Conservation (phyloP, 805 yeast species). For the Deakozyma indianensis region DNA sequence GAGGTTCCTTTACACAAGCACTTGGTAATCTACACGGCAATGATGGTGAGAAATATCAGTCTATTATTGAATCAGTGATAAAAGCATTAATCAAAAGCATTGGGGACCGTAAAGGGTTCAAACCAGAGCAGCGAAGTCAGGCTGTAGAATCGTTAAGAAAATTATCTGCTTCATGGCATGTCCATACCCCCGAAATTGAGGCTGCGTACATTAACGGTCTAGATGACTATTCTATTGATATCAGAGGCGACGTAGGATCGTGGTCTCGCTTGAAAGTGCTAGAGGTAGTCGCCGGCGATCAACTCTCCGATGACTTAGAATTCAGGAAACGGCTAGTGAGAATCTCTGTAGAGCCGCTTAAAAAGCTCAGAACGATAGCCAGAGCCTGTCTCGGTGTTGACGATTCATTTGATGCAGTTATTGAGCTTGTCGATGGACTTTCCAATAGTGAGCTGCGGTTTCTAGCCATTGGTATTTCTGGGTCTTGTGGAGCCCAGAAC, state of each 20-base stretch:
- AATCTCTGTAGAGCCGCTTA: not conserved
- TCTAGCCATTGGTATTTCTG: not conserved
- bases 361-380: not conserved
- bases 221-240: conserved; percentile 65
- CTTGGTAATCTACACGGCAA: not conserved
- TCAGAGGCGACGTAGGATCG: conserved; percentile 88
- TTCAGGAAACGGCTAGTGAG: not conserved
- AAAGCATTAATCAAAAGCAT: not conserved
- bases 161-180: not conserved
- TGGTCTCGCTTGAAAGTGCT: conserved; percentile 16
- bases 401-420: not conserved
- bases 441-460: not conserved
- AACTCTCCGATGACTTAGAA: not conserved
- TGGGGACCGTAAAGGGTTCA: not conserved
- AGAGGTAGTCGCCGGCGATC: not conserved
- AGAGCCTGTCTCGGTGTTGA: not conserved
- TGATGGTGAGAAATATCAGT: too few species aligned
- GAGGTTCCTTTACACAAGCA: not conserved
- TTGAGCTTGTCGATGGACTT: not conserved
- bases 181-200: not conserved
- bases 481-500: not conserved
- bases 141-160: not conserved
- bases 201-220: conserved; percentile 23
- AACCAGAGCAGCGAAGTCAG: not conserved
- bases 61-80: not conserved